Percentiles rank a stretch among this genome's conserved stretches.
Conservation (phyloP, 2,329 filamentous ascomycete species). For the Fusarium verrucosum region DNA sequence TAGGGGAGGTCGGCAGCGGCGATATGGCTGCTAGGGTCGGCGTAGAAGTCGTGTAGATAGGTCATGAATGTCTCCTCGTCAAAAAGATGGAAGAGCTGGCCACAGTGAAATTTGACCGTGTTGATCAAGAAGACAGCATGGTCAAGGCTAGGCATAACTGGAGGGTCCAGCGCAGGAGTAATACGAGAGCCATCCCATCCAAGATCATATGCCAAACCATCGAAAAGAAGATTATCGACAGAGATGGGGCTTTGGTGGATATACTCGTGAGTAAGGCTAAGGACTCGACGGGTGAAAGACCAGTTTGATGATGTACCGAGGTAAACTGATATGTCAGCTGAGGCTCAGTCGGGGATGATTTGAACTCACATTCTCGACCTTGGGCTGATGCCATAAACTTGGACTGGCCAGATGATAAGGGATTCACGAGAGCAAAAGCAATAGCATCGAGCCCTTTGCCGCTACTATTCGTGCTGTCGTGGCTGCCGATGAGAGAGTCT, state of each 20-base stretch:
- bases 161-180: slow-evolving; percentile 26
- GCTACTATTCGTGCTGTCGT: slow-evolving; percentile 21
- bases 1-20: slow-evolving; percentile 54
- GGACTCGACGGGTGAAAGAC: slow-evolving; percentile 61
- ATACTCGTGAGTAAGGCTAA: slow-evolving; percentile 59
- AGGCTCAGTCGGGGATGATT: fast-evolving
- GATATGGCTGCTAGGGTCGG: slow-evolving; percentile 29
- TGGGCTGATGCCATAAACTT: slow-evolving; percentile 54
- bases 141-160: slow-evolving; percentile 58
- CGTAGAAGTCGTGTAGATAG: slow-evolving; percentile 45
- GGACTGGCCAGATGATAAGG: slow-evolving; percentile 52
- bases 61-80: slow-evolving; percentile 62
- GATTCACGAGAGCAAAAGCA: slow-evolving; percentile 52
- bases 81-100: slow-evolving; percentile 63
- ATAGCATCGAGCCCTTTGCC: slow-evolving; percentile 42
- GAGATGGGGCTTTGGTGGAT: slow-evolving; percentile 55
- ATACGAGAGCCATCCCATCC: slow-evolving; percentile 58
- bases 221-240: slow-evolving; percentile 57
- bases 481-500: slow-evolving; percentile 27
- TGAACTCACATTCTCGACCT: slow-evolving; percentile 53
- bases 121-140: slow-evolving; percentile 64
- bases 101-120: slow-evolving; percentile 65
- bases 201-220: slow-evolving; percentile 61
- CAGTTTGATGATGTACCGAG: slow-evolving; percentile 66
- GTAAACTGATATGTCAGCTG: slow-evolving; percentile 52